These are phyloP conservation scores for Actinidia arguta DNA, from an alignment of 179 eudicot species.

Conservation along the genomic window DNA sequence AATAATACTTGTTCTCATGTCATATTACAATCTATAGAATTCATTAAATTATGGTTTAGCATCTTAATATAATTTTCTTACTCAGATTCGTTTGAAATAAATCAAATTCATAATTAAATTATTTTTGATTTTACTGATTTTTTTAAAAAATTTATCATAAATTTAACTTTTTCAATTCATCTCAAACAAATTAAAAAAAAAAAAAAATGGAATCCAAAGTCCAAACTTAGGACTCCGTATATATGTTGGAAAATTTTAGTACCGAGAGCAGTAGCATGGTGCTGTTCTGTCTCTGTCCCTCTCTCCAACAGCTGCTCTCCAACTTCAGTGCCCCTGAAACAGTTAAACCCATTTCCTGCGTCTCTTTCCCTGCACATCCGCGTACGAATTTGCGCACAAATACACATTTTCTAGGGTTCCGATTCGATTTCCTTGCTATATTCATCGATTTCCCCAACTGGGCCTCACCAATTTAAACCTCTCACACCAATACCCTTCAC, in stretches of 20 bases:
- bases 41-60: too few relatives aligned
- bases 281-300: neutral
- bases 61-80: too few relatives aligned
- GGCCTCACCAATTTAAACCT: constrained; percentile 6
- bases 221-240: neutral
- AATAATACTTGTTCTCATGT: too few relatives aligned
- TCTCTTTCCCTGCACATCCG: neutral
- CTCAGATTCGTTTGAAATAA: too few relatives aligned
- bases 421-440: constrained; percentile 1
- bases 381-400: too few relatives aligned
- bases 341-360: neutral
- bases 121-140: too few relatives aligned
- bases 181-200: too few relatives aligned
- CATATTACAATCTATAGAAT: too few relatives aligned
- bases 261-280: too few relatives aligned
- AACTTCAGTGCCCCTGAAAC: neutral
- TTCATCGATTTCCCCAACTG: constrained; percentile 23
- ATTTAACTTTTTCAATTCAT: too few relatives aligned
- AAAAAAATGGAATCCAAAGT: neutral
- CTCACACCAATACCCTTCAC: neutral
- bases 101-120: too few relatives aligned
- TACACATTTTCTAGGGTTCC: constrained; percentile 12
- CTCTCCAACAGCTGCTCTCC: neutral
- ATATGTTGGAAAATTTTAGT: neutral
- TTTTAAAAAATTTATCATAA: too few relatives aligned